Evolutionary conservation across 805 yeast species (phyloP), one percentile per base, ranked within the genome.

Genomic region (Starmerella cellae): DNA sequence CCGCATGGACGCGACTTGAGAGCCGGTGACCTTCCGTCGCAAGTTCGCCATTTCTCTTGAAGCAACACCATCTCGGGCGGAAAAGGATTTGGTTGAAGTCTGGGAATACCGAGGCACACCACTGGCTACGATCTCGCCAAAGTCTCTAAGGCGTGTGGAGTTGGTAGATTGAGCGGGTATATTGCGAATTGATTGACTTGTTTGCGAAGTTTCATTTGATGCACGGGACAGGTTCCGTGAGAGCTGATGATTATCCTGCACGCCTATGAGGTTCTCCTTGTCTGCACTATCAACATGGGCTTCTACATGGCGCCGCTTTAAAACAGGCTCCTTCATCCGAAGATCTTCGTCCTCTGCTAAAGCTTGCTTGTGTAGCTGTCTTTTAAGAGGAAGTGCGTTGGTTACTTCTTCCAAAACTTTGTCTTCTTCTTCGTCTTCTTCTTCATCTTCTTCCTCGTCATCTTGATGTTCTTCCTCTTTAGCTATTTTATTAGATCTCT

Each of bases 71-170:
- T 17, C 56, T 51, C 29, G 47, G 41, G 45, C 57, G 8, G 60
- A 55, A 35, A 57, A 50, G 10, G 57, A 47, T 21, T 56, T 49
- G 14, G 62, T 58, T 8, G 67, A 63, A 1, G 66, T 61, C 35
- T 51, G 56, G 11, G 65, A 58, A 17, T 70, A 67, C 55, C 60
- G 71, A 51, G 62, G 68, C 37, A 74, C 69, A 10, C 82, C 82
- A 2, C 79, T 72, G 2, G 82, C 82, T 30, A 71, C 71, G 40
- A 75, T 67, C 50, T 76, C 80, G 39, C 69, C 72, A 51, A 66
- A 71, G 34, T 44, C 50, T 20, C 47, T 43, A 23, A 45, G 39
- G 20, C 44, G 42, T 26, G 42, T 34, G 19, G 49, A 41, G 30
- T 42, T 47, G 8, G 41, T 39, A 11, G 51, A 26, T 34, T 29